phyloP scores from a whole-genome alignment of 2,329 filamentous ascomycete genomes.

The Colletotrichum sp. region DNA sequence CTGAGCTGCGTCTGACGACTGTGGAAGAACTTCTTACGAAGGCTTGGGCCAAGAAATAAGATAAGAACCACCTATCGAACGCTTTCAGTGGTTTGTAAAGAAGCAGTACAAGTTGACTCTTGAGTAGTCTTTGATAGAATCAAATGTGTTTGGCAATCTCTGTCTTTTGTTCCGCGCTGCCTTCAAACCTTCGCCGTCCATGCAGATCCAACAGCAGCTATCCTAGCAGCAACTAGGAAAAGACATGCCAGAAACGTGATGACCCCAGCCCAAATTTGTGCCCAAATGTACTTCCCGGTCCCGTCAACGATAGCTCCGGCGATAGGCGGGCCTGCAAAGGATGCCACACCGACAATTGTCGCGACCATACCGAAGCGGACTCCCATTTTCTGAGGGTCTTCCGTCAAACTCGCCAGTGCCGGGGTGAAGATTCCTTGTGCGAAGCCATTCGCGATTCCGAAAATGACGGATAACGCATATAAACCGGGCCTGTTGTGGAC shows the following conservation, averaged over 20 bases:
- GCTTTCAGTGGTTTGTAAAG: fast-evolving
- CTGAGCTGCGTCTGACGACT: not conserved
- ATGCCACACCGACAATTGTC: not conserved
- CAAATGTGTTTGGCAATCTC: not conserved
- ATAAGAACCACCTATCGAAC: not conserved
- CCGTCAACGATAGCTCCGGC: not conserved
- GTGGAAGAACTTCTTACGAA: not conserved
- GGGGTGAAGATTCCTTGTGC: not conserved
- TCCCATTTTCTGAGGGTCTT: not conserved
- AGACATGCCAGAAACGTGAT: not conserved
- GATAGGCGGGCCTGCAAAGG: not conserved
- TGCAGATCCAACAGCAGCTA: not conserved
- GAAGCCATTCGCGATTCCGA: not conserved
- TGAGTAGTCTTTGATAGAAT: too few relatives aligned
- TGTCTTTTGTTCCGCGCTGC: not conserved
- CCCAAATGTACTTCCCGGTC: not conserved
- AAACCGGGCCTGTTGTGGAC: not conserved
- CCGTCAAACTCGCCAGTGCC: not conserved
- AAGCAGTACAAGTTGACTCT: not conserved
- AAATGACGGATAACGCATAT: not conserved
- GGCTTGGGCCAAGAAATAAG: not conserved
- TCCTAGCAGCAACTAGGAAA: not conserved
- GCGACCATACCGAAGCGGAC: not conserved
- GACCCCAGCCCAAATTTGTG: not conserved
- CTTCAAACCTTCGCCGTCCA: not conserved